phyloP scores from a whole-genome alignment of 768 basidiomycete genomes.

The Xerocomus potaroensis region DNA sequence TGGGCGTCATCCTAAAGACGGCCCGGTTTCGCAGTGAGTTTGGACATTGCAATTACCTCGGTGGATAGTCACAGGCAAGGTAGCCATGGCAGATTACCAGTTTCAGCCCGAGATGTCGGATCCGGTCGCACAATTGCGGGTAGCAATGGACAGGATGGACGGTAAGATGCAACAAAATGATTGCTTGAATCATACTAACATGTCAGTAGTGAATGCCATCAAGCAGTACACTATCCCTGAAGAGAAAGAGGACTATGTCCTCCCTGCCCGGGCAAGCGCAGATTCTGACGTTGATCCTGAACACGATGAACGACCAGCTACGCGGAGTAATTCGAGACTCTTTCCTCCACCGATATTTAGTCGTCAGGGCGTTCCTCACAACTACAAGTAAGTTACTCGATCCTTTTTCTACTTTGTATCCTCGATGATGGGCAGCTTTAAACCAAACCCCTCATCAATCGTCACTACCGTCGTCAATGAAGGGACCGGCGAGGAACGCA shows the following conservation, averaged over 20 bases:
- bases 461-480: slow-evolving; percentile 62
- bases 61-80: slow-evolving; percentile 1
- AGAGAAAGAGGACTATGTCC: slow-evolving; percentile 61
- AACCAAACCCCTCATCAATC: slow-evolving; percentile 71
- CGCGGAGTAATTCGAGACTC: slow-evolving; percentile 61
- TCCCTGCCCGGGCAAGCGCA: slow-evolving; percentile 26
- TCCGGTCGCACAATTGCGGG: slow-evolving; percentile 61
- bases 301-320: slow-evolving; percentile 10
- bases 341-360: slow-evolving; percentile 91
- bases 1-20: slow-evolving; percentile 77
- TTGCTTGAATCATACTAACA: not conserved
- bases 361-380: slow-evolving; percentile 71
- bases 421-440: slow-evolving; percentile 49
- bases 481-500: slow-evolving; percentile 76
- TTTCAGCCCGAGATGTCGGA: slow-evolving; percentile 74
- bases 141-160: slow-evolving; percentile 76
- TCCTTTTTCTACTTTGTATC: not conserved
- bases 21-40: slow-evolving; percentile 85
- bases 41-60: not conserved
- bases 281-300: slow-evolving; percentile 51
- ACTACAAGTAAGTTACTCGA: slow-evolving; percentile 59
- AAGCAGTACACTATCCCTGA: slow-evolving; percentile 63
- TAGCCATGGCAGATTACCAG: slow-evolving; percentile 94
- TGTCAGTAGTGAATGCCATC: slow-evolving; percentile 62
- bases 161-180: slow-evolving; percentile 44